phyloP scores from a whole-genome alignment of 164 flowering plant genomes.

The Piper longum region DNA sequence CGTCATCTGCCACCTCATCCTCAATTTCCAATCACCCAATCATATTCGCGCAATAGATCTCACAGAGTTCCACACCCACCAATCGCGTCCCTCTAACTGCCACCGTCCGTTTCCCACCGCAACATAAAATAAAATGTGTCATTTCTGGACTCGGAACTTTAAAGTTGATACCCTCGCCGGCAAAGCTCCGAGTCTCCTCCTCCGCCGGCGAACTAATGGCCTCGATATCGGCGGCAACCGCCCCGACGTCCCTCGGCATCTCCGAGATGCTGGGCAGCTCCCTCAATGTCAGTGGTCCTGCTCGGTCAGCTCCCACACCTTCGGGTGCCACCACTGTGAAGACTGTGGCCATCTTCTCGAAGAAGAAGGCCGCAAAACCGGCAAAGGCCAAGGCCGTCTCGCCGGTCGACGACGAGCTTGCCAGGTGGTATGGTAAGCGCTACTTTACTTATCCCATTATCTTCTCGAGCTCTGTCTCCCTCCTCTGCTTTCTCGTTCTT shows the following conservation, averaged over 20 bases:
- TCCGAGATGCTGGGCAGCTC: conserved; percentile 68
- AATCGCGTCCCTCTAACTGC: background rate
- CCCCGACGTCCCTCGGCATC: conserved; percentile 48
- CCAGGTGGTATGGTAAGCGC: conserved; percentile 98
- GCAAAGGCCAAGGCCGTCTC: conserved; percentile 31
- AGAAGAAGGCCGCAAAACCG: conserved; percentile 49
- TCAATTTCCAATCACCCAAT: background rate
- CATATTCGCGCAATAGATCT: background rate
- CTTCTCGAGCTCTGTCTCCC: too few relatives aligned
- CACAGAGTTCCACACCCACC: background rate
- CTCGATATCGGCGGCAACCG: conserved; percentile 56
- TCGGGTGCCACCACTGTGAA: conserved; percentile 41
- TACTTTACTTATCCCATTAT: background rate
- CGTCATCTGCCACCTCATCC: background rate
- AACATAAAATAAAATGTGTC: background rate
- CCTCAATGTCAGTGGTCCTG: conserved; percentile 27
- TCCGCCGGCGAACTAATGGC: conserved; percentile 34
- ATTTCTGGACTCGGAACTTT: background rate
- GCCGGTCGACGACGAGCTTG: conserved; percentile 72
- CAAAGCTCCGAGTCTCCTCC: background rate
- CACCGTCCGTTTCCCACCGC: background rate
- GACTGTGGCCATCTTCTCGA: conserved; percentile 74
- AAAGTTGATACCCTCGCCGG: background rate
- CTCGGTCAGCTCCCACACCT: conserved; percentile 33
- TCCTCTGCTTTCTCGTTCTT: background rate